Evolutionary conservation across 2,329 filamentous ascomycete species (phyloP), one percentile per base, ranked within the genome.

Genomic region (Amesomyces nigricolor): DNA sequence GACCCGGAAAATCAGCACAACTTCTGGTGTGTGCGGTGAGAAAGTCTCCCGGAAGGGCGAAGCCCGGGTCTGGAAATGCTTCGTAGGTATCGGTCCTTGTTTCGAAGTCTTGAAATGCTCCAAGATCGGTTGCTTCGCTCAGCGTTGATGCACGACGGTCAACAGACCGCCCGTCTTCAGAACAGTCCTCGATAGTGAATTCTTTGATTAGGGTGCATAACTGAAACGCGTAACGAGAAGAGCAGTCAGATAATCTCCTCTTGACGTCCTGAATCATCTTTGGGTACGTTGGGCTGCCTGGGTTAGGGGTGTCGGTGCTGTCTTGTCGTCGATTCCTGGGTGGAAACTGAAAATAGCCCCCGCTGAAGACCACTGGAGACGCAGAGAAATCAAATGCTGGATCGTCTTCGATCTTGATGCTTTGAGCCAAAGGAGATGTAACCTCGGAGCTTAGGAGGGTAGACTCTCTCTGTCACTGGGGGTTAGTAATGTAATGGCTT

Each of bases 21-120:
- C 58, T 63, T 10, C 63, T 53, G 13, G 51, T 65, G 48, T 69
- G 64, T 6, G 64, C 59, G 32, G 63, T 69, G 6, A 82, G 66
- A 38, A 79, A 78, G 59, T 81, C 78, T 17, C 78, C 77, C 0
- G 79, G 76, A 4, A 81, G 62, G 4, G 73, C 68, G 47, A 69
- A 64, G 4, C 56, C 63, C 1, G 60, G 62, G 30, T 61, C 62
- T 1, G 63, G 63, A 43, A 62, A 64, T 1, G 58, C 53, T 47
- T 63, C 61, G 48, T 59, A 62, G 4, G 49, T 42, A 17, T 59
- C 60, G 3, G 44, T 9, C 16, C 22, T 22, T 1, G 32, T 7
- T 3, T 52, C 48, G n/a, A 19, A 19, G 0, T 59, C 50, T 13
- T 32, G 35, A 29, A n/a, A 17, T 7, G 52, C 45, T 2, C 19